These are phyloP conservation scores for Coemansia sp. DNA, from an alignment of 192 early-diverging fungal species.

Conservation along the genomic window DNA sequence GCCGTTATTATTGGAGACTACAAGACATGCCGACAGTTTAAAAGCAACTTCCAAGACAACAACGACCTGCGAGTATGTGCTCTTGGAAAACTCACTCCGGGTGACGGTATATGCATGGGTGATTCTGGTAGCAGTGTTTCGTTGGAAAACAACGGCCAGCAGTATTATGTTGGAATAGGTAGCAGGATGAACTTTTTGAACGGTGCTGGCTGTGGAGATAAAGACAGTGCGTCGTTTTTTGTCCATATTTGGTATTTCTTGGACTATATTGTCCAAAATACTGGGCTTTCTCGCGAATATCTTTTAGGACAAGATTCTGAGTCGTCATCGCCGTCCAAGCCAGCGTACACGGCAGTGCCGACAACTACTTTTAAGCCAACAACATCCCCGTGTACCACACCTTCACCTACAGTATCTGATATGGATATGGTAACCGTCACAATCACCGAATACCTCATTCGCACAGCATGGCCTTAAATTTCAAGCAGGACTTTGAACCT, in stretches of 20 bases:
- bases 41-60: constrained; percentile 5
- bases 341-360: not conserved
- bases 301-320: not conserved
- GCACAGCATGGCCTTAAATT: not conserved
- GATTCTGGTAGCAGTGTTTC: constrained; percentile 18
- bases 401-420: not conserved
- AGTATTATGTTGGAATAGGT: constrained; percentile 14
- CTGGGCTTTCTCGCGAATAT: constrained; percentile 10
- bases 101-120: constrained; percentile 7
- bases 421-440: not conserved
- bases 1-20: constrained; percentile 5
- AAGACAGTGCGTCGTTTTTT: constrained; percentile 16
- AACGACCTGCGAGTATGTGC: constrained; percentile 16
- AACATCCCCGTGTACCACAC: not conserved
- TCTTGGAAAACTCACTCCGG: not conserved
- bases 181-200: constrained; percentile 5
- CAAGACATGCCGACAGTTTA: constrained; percentile 3
- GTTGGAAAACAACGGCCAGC: not conserved
- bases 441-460: not conserved
- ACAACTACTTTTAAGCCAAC: not conserved
- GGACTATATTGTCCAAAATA: constrained; percentile 12
- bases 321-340: not conserved
- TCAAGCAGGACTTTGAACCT: not conserved
- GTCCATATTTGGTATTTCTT: constrained; percentile 10
- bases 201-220: constrained; percentile 9